These are phyloP conservation scores for Fusarium sp. DNA, from an alignment of 2,329 filamentous ascomycete species.

Conservation along the genomic window DNA sequence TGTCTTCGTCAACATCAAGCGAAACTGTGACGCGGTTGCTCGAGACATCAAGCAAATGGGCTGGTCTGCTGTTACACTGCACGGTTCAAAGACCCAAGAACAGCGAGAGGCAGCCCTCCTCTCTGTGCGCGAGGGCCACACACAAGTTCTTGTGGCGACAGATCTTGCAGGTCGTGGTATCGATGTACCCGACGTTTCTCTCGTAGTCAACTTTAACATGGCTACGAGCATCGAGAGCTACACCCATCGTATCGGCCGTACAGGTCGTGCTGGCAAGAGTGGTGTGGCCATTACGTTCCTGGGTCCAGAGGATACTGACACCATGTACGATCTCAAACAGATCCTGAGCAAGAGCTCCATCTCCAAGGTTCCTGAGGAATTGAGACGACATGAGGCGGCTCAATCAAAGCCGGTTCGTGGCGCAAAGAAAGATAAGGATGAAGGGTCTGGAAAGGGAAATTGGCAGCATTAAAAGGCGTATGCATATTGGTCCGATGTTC, in stretches of 20 bases:
- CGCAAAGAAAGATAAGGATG: slow-evolving; percentile 49
- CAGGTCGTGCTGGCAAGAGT: slow-evolving; percentile 95
- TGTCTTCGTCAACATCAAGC: slow-evolving; percentile 99
- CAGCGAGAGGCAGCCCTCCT: slow-evolving; percentile 93
- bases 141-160: slow-evolving; percentile 92
- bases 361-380: slow-evolving; percentile 89
- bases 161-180: slow-evolving; percentile 98
- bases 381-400: slow-evolving; percentile 89
- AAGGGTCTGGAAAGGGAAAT: slow-evolving; percentile 42
- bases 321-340: slow-evolving; percentile 94
- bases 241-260: slow-evolving; percentile 96
- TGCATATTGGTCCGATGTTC: not conserved
- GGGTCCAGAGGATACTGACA: slow-evolving; percentile 88
- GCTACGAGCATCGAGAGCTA: slow-evolving; percentile 91
- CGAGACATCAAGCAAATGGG: slow-evolving; percentile 95
- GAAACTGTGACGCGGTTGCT: slow-evolving; percentile 95
- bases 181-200: slow-evolving; percentile 91
- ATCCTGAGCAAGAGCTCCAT: slow-evolving; percentile 93
- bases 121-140: slow-evolving; percentile 82
- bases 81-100: slow-evolving; percentile 97
- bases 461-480: slow-evolving; percentile 31
- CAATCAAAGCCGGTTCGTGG: slow-evolving; percentile 76
- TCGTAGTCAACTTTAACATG: slow-evolving; percentile 99
- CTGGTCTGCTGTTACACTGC: slow-evolving; percentile 88
- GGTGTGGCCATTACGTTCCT: slow-evolving; percentile 97